Conservation (phyloP, 345 rosid species). For the Lepidium aucheri region DNA sequence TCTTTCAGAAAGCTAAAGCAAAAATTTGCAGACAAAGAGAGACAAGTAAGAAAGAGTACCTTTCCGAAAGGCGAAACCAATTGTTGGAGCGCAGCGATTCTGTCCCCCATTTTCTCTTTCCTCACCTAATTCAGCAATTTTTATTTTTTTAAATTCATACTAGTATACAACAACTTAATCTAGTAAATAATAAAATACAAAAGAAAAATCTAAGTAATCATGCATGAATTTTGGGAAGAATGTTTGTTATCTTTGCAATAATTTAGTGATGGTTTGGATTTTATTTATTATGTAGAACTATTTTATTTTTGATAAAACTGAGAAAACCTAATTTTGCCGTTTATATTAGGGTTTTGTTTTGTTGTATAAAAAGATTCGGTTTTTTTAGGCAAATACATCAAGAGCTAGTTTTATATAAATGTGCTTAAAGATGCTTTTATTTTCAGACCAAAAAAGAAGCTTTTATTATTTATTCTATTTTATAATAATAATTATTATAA, state of each 20-base stretch:
- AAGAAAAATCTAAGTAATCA: background rate
- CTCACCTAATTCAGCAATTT: conserved; percentile 57
- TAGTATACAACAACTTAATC: background rate
- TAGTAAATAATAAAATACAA: background rate
- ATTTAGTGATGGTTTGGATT: background rate
- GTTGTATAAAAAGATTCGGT: background rate
- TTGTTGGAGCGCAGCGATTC: conserved; percentile 99
- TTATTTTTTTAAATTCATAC: background rate
- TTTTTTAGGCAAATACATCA: conserved; percentile 1
- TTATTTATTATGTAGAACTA: background rate
- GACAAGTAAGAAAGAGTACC: conserved; percentile 33
- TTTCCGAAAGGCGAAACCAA: conserved; percentile 99
- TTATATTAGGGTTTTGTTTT: conserved; percentile 3
- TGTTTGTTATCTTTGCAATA: conserved; percentile 3
- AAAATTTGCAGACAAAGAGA: conserved; percentile 16
- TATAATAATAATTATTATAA: background rate
- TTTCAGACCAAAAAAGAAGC: conserved; percentile 13
- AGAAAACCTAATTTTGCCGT: background rate
- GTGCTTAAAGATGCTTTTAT: conserved; percentile 22
- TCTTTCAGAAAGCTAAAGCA: conserved; percentile 31
- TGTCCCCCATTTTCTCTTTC: conserved; percentile 99
- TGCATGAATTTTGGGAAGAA: conserved; percentile 12
- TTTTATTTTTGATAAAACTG: background rate
- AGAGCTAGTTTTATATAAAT: conserved; percentile 13
- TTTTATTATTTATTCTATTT: conserved; percentile 3